These are phyloP conservation scores for Ustulina deusta DNA, from an alignment of 2,329 filamentous ascomycete genomes.

Conservation along the genomic window DNA sequence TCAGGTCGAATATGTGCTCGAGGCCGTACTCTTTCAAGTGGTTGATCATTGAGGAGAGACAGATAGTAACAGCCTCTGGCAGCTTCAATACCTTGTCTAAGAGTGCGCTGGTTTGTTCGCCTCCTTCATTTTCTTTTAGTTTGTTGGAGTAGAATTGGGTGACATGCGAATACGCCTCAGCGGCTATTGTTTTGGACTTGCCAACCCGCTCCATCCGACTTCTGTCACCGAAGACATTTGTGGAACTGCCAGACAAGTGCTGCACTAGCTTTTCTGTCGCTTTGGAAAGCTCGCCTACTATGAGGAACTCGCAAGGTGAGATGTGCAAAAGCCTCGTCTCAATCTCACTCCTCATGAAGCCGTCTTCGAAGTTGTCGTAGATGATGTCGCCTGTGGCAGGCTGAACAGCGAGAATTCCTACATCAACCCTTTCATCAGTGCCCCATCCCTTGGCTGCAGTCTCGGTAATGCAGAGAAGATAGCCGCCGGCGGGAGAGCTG, in stretches of 20 bases:
- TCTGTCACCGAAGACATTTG: slow-evolving; percentile 91
- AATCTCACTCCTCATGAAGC: slow-evolving; percentile 96
- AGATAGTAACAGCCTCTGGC: slow-evolving; percentile 87
- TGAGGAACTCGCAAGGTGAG: slow-evolving; percentile 92
- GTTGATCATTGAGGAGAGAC: slow-evolving; percentile 94
- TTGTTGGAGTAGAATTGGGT: slow-evolving; percentile 93
- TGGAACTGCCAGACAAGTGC: slow-evolving; percentile 88
- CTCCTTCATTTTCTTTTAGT: slow-evolving; percentile 71
- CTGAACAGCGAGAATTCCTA: slow-evolving; percentile 93
- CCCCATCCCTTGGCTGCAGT: slow-evolving; percentile 80
- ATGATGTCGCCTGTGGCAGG: slow-evolving; percentile 96
- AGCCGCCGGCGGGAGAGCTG: slow-evolving; percentile 76
- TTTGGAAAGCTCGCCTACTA: slow-evolving; percentile 90
- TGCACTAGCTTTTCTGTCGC: slow-evolving; percentile 92
- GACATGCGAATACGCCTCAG: slow-evolving; percentile 88
- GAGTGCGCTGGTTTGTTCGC: slow-evolving; percentile 71
- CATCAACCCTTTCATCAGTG: slow-evolving; percentile 91
- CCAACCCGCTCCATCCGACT: slow-evolving; percentile 85
- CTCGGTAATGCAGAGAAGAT: slow-evolving; percentile 92
- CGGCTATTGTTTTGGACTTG: slow-evolving; percentile 83
- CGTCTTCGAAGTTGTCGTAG: slow-evolving; percentile 95
- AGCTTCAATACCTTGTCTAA: slow-evolving; percentile 89
- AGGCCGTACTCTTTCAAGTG: slow-evolving; percentile 92
- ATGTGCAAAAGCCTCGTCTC: slow-evolving; percentile 97
- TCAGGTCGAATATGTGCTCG: slow-evolving; percentile 94